These are phyloP conservation scores for Apiotrichum brassicae DNA, from an alignment of 1,284 basidiomycete species.

Conservation along the genomic window DNA sequence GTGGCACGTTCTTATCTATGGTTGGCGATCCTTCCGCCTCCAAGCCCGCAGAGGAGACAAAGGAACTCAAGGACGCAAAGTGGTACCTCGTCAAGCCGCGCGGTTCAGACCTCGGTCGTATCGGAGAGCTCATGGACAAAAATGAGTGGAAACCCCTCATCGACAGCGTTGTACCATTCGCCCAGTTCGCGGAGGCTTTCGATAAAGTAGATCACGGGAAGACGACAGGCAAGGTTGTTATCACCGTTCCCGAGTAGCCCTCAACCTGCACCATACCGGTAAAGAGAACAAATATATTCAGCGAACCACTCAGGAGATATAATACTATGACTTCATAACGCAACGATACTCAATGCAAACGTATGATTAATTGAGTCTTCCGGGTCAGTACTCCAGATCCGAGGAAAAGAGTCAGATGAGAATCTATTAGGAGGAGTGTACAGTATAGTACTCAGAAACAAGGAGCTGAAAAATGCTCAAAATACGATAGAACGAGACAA, in stretches of 20 bases:
- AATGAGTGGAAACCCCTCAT: slow-evolving; percentile 7
- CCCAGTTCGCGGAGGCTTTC: slow-evolving; percentile 7
- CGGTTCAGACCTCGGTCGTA: slow-evolving; percentile 8
- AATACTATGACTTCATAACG: no score
- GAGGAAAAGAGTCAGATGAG: no score
- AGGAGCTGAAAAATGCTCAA: no score
- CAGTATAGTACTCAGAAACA: no score
- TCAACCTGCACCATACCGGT: no score
- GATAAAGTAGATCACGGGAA: slow-evolving; percentile 9
- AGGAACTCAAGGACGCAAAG: background rate
- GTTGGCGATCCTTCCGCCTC: slow-evolving; percentile 3
- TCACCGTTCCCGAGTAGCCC: slow-evolving; percentile 6
- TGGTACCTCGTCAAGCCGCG: slow-evolving; percentile 18
- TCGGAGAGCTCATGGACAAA: slow-evolving; percentile 4
- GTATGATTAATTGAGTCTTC: no score
- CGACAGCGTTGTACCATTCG: slow-evolving; percentile 14
- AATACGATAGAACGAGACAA: no score
- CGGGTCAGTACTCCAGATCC: no score
- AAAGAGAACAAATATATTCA: no score
- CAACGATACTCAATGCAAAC: no score
- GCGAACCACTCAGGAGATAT: no score
- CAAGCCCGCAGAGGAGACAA: background rate
- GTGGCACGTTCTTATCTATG: slow-evolving; percentile 9
- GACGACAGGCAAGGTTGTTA: slow-evolving; percentile 13
- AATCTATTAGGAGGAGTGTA: no score